Evolutionary conservation across 2,329 filamentous ascomycete genomes (phyloP).

Genomic region (Colletotrichum tropicale): DNA sequence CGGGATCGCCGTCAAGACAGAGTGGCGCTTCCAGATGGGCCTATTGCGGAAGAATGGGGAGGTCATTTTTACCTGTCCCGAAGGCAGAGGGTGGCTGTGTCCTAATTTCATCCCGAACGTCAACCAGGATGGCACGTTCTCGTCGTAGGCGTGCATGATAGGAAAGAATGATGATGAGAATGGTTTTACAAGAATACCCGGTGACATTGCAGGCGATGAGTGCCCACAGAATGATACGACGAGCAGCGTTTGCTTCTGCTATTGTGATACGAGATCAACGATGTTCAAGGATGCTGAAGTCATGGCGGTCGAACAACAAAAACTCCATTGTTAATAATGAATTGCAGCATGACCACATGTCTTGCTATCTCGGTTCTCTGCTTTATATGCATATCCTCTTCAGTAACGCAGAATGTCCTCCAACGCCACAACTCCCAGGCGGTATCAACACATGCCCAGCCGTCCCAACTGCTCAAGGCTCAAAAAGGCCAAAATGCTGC

Average conservation of each 20-base stretch:
- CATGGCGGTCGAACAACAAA: background rate
- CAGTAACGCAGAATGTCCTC: background rate
- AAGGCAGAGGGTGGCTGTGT: slow-evolving; percentile 16
- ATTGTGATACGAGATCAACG: background rate
- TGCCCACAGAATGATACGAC: background rate
- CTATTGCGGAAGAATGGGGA: slow-evolving; percentile 17
- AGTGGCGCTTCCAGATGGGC: slow-evolving; percentile 24
- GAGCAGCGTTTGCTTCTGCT: background rate
- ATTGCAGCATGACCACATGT: background rate
- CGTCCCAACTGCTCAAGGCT: background rate
- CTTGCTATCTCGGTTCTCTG: background rate
- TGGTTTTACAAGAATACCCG: background rate
- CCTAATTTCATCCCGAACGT: slow-evolving; percentile 18
- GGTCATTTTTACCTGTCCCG: slow-evolving; percentile 22
- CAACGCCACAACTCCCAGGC: slow-evolving; percentile 15
- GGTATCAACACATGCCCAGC: background rate
- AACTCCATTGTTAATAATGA: background rate
- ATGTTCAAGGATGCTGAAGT: background rate
- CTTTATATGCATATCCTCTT: background rate
- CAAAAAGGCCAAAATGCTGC: background rate
- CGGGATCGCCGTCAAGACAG: slow-evolving; percentile 23
- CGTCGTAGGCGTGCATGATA: background rate
- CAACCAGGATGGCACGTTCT: slow-evolving; percentile 16
- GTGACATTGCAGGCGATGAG: background rate
- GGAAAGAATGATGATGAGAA: background rate